Base-by-base conservation (phyloP, 2,329 filamentous ascomycete genomes). In the Monosporascus sp. region DNA sequence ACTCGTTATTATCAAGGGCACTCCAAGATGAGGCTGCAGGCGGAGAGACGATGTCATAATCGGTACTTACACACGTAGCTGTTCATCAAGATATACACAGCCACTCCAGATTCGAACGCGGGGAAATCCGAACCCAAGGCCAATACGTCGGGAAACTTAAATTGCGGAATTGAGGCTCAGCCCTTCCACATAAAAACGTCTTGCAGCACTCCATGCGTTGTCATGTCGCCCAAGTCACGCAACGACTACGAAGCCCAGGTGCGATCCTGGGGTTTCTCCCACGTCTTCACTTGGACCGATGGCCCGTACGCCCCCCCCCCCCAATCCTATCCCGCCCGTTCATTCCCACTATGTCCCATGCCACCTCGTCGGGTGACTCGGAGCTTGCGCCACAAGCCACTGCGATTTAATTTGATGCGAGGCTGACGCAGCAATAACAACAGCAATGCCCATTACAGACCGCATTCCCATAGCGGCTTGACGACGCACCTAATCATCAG, bases 271-370 rank as follows among this genome's bases (percentile, higher is more conserved):
- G 87, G 87, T 1, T 90, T 89, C 65, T 60, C 67, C 3, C 76
- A 83, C 49, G 85, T 88, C 63, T 88, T 88, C 58, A 89, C 85
- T 3, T 90, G 87, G 86, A 83, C 79, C 7, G 87, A 90, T 68
- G 72, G 75, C 22, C 82, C 85, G 86, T 89, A 77, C 66, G 82
- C 78, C 27, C 48, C 36, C 15, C 43, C 48, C 25, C 36, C 15
- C 43, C 48, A 22, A 35, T 15, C 48, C 8, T n/a, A 17, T 22
- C 20, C 5, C 35, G 25, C 36, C 38, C 53, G 36, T 24, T 35
- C 50, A 17, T 41, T 53, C 44, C 18, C 2, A 22, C 8, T 14
- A 20, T 11, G 24, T 18, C 3, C 25, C 9, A n/a, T 15, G 31
- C 14, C 51, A 49, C 27, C 41, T 25, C 22, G 50, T 20, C 31